phyloP scores from a whole-genome alignment of 441 rosid genomes.

The Adansonia madagascariensis region DNA sequence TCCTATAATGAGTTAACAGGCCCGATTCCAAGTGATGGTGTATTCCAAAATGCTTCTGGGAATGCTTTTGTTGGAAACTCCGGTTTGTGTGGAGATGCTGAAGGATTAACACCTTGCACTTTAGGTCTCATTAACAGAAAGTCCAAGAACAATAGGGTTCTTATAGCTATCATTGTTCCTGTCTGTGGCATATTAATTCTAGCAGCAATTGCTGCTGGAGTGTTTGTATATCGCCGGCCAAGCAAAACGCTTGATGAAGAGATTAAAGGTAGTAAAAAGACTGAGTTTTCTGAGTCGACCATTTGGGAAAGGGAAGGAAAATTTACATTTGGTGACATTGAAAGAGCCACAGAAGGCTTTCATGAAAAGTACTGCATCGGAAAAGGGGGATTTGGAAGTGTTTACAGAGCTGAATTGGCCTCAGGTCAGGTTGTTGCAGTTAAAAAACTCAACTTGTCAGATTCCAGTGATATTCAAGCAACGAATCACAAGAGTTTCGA shows the following conservation, averaged over 20 bases:
- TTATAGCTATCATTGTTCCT: conserved; percentile 50
- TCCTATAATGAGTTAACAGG: conserved; percentile 62
- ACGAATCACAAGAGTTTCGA: conserved; percentile 53
- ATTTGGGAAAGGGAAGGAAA: conserved; percentile 65
- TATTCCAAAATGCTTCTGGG: conserved; percentile 48
- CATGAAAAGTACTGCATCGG: conserved; percentile 60
- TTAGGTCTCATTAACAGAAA: conserved; percentile 18
- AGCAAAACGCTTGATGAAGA: conserved; percentile 40
- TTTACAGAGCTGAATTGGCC: conserved; percentile 55
- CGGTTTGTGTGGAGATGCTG: conserved; percentile 60
- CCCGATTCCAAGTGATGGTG: conserved; percentile 43
- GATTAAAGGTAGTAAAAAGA: conserved; percentile 20
- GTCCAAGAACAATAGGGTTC: conserved; percentile 40
- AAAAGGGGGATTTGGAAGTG: conserved; percentile 70
- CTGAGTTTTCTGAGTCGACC: conserved; percentile 38
- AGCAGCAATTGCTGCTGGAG: conserved; percentile 23
- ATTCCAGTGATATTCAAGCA: conserved; percentile 43
- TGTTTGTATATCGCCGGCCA: conserved; percentile 26
- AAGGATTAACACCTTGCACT: conserved; percentile 51
- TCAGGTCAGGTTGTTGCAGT: conserved; percentile 62
- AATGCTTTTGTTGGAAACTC: conserved; percentile 49
- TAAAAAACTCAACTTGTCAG: conserved; percentile 50
- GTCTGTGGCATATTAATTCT: conserved; percentile 37
- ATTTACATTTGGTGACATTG: conserved; percentile 60
- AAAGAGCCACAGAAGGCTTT: conserved; percentile 58